Percentiles rank a stretch among this genome's conserved stretches.
Conservation (phyloP, 2,329 filamentous ascomycete genomes). For the Xylaria sp. region DNA sequence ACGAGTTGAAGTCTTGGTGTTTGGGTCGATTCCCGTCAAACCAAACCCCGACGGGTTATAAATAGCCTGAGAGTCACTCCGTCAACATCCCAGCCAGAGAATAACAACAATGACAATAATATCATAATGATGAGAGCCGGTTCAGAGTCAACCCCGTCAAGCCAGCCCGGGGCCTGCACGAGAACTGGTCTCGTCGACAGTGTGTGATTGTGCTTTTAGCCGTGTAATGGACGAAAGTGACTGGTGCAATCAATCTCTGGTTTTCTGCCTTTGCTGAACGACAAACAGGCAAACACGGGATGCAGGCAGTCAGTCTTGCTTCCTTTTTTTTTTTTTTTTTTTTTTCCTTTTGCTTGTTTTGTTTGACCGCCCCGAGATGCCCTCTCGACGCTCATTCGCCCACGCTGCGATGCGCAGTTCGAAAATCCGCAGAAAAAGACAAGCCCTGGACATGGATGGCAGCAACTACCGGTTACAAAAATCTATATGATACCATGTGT, state of each 20-base stretch:
- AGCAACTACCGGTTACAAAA: too few species aligned
- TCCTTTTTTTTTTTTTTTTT: not conserved
- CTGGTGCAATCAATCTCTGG: not conserved
- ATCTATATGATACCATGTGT: not conserved
- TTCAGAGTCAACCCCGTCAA: too few species aligned
- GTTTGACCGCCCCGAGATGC: constrained; percentile 12
- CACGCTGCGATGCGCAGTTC: not conserved
- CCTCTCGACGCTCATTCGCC: constrained; percentile 1
- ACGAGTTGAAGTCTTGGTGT: constrained; percentile 1
- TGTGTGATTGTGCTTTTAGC: not conserved
- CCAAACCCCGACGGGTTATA: not conserved
- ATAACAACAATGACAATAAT: too few species aligned
- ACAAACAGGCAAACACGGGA: constrained; percentile 19
- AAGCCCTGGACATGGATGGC: constrained; percentile 1
- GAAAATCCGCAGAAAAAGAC: not conserved
- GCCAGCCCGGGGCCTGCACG: not conserved
- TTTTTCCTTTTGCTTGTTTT: not conserved
- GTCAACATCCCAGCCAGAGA: too few species aligned
- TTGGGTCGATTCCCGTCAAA: not conserved
- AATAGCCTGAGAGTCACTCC: not conserved
- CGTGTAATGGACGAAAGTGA: constrained; percentile 1
- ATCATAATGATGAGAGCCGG: too few species aligned
- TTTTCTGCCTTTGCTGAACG: constrained; percentile 1
- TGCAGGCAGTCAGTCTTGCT: constrained; percentile 11
- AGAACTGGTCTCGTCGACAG: not conserved